phyloP scores from a whole-genome alignment of 2,329 filamentous ascomycete species.

The Colletotrichum tofieldiae region DNA sequence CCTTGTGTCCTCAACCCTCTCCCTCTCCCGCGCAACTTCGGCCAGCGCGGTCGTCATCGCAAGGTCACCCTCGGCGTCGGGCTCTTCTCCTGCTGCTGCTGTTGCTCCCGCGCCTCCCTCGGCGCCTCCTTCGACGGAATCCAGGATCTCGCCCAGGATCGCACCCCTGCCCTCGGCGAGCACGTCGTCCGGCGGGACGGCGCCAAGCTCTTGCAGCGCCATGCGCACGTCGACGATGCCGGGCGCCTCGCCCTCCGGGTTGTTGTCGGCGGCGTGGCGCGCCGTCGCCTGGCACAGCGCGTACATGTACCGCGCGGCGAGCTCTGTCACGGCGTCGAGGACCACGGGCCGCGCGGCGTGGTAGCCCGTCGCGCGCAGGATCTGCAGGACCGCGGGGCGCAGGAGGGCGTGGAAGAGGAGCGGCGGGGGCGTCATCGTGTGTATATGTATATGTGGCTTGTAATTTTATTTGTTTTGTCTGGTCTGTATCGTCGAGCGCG shows the following conservation, averaged over 20 bases:
- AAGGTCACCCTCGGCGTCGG: constrained; percentile 15
- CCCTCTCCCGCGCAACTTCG: constrained; percentile 27
- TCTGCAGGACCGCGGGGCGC: constrained; percentile 89
- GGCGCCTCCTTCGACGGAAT: constrained; percentile 75
- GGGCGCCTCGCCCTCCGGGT: constrained; percentile 73
- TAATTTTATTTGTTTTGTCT: not conserved
- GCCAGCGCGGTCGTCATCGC: constrained; percentile 18
- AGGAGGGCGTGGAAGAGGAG: constrained; percentile 81
- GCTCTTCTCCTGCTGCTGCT: not conserved
- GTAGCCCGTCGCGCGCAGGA: constrained; percentile 92
- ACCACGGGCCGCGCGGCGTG: constrained; percentile 86
- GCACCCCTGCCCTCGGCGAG: constrained; percentile 65
- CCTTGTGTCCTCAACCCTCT: constrained; percentile 69
- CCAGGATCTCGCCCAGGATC: constrained; percentile 78
- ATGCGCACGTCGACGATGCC: constrained; percentile 84
- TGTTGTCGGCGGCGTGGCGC: constrained; percentile 78
- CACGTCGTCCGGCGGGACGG: constrained; percentile 78
- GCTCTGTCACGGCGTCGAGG: constrained; percentile 88
- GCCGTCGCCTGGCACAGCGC: constrained; percentile 82
- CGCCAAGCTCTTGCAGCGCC: constrained; percentile 86
- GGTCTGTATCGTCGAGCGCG: too few relatives aligned
- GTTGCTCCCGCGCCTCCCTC: constrained; percentile 63
- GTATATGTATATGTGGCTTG: not conserved
- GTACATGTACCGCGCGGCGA: constrained; percentile 85
- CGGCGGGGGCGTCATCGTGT: constrained; percentile 61